Conservation (phyloP, 345 rosid genomes). For the Kernera saxatilis region DNA sequence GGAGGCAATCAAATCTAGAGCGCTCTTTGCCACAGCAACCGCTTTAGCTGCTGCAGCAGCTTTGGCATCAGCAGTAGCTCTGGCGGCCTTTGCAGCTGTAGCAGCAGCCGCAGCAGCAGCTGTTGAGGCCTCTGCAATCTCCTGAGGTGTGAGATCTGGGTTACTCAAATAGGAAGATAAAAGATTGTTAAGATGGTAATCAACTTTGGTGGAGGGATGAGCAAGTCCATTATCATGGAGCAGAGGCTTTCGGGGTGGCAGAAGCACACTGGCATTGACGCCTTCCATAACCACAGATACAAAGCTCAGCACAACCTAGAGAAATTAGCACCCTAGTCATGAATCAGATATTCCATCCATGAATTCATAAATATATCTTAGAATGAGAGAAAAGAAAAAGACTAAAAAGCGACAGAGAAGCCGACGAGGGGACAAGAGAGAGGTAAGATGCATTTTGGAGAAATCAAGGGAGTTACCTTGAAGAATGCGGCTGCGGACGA, state of each 20-base stretch:
- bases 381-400: too few species aligned
- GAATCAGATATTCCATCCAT: neutral
- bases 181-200: slow-evolving; percentile 46
- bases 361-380: too few species aligned
- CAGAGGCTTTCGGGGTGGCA: neutral
- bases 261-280: neutral
- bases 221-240: neutral
- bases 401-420: neutral
- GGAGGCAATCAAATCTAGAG: slow-evolving; percentile 67
- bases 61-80: slow-evolving; percentile 72
- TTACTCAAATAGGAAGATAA: slow-evolving; percentile 39
- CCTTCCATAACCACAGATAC: slow-evolving; percentile 13
- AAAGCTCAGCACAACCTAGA: neutral
- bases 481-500: slow-evolving; percentile 3
- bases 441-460: neutral
- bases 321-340: neutral
- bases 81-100: slow-evolving; percentile 64
- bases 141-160: slow-evolving; percentile 56
- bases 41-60: slow-evolving; percentile 75
- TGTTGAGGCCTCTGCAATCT: slow-evolving; percentile 60
- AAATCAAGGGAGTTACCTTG: slow-evolving; percentile 1
- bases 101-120: slow-evolving; percentile 52
- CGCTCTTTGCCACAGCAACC: slow-evolving; percentile 60
- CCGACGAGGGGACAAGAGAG: neutral
- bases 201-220: slow-evolving; percentile 33